These are phyloP conservation scores for Pichia terricola DNA, from an alignment of 1,139 yeast species.

Conservation along the genomic window DNA sequence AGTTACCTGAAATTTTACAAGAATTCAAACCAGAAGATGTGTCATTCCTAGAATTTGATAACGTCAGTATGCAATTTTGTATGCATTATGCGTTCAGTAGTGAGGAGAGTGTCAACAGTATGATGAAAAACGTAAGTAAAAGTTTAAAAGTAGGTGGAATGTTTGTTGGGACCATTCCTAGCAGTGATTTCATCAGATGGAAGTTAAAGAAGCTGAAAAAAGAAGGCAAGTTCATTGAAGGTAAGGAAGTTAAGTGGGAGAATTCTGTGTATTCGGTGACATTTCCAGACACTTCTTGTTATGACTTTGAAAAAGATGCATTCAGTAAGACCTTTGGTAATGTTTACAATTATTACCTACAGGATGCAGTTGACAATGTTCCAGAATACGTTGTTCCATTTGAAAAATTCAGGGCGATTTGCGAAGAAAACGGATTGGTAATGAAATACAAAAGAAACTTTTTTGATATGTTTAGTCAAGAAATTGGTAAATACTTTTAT, in stretches of 20 bases:
- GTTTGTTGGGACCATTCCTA: constrained; percentile 91
- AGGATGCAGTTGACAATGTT: constrained; percentile 92
- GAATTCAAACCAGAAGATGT: constrained; percentile 39
- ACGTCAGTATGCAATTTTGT: constrained; percentile 85
- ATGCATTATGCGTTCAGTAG: constrained; percentile 90
- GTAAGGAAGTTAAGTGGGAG: constrained; percentile 51
- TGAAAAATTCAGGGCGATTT: constrained; percentile 71
- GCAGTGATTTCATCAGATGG: constrained; percentile 70
- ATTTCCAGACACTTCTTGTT: constrained; percentile 40
- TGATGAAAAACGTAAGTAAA: constrained; percentile 66
- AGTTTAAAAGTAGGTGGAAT: constrained; percentile 74
- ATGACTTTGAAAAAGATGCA: constrained; percentile 54
- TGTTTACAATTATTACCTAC: constrained; percentile 67
- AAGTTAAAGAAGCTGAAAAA: constrained; percentile 41
- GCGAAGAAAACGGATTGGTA: constrained; percentile 74
- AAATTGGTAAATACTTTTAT: constrained; percentile 57
- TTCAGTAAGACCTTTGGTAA: constrained; percentile 79
- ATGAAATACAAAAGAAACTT: constrained; percentile 70
- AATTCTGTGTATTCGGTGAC: constrained; percentile 73
- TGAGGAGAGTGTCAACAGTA: constrained; percentile 65
- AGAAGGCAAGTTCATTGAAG: neutral
- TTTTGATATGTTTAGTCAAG: constrained; percentile 72
- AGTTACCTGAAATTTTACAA: constrained; percentile 63
- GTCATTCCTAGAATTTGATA: constrained; percentile 67
- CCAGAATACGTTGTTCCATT: constrained; percentile 98